These are phyloP conservation scores for Fremontodendron californicum DNA, from an alignment of 345 rosid genomes.

Conservation along the genomic window DNA sequence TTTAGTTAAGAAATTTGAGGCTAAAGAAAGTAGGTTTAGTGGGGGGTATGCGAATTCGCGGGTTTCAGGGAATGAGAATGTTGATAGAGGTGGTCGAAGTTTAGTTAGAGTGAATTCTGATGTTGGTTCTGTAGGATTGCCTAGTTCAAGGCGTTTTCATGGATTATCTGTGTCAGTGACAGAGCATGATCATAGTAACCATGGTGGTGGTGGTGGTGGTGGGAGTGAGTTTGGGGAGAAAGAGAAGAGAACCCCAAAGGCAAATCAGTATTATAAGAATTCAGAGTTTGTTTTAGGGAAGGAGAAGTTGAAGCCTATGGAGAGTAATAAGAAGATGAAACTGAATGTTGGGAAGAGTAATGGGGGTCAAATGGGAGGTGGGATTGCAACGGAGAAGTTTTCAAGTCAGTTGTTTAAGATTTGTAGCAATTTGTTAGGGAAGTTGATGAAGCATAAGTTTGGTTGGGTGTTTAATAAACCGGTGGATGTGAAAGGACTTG, in stretches of 20 bases:
- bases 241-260: constrained; percentile 32
- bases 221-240: constrained; percentile 21
- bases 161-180: constrained; percentile 26
- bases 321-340: constrained; percentile 46
- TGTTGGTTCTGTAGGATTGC: constrained; percentile 41
- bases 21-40: too few species aligned
- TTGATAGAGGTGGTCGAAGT: constrained; percentile 21
- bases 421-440: constrained; percentile 54
- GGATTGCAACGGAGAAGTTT: constrained; percentile 31
- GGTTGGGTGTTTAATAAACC: too few species aligned
- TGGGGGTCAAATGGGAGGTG: constrained; percentile 22
- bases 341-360: constrained; percentile 18
- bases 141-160: constrained; percentile 12
- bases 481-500: constrained; percentile 67
- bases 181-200: constrained; percentile 21
- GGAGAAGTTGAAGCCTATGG: constrained; percentile 26
- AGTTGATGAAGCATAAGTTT: constrained; percentile 75
- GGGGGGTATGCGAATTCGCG: constrained; percentile 13
- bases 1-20: too few species aligned
- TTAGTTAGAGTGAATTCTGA: constrained; percentile 44
- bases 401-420: constrained; percentile 45
- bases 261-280: constrained; percentile 23
- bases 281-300: constrained; percentile 19
- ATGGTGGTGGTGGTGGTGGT: background rate
- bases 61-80: constrained; percentile 13